phyloP scores from a whole-genome alignment of 345 rosid species.

The Moringa oleifera region DNA sequence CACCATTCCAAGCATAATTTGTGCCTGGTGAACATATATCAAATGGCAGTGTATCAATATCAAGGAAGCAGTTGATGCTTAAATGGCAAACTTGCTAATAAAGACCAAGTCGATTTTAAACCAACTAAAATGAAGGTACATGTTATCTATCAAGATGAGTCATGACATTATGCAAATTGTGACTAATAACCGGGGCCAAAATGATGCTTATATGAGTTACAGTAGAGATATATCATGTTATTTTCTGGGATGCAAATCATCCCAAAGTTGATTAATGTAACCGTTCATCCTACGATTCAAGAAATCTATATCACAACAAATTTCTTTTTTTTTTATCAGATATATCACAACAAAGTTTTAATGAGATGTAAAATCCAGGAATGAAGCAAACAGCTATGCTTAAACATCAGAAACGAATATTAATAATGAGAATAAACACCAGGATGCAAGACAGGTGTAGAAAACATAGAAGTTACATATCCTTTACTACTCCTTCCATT shows the following conservation, averaged over 20 bases:
- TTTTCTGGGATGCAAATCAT: not conserved
- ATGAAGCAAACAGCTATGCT: too few species aligned
- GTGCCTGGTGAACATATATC: slow-evolving; percentile 54
- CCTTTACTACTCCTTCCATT: too few species aligned
- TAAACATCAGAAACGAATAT: not conserved
- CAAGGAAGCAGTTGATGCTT: not conserved
- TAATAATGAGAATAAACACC: slow-evolving; percentile 1
- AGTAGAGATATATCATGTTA: not conserved
- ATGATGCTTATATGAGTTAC: not conserved
- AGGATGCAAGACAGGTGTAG: not conserved
- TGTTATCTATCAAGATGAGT: not conserved
- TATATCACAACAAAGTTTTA: too few species aligned
- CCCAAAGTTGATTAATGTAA: not conserved
- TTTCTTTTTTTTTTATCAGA: too few species aligned
- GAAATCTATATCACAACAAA: not conserved
- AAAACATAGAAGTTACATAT: too few species aligned
- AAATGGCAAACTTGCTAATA: not conserved
- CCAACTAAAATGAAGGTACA: not conserved
- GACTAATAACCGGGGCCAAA: not conserved
- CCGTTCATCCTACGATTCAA: not conserved
- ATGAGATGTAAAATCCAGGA: too few species aligned
- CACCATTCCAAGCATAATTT: slow-evolving; percentile 99
- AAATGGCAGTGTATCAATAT: slow-evolving; percentile 5
- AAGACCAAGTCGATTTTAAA: not conserved
- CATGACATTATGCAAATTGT: not conserved